A percentile compares a stretch with the other conserved stretches of the same genome.
These are phyloP conservation scores for Mycena epipterygia DNA, from an alignment of 768 basidiomycete genomes.

Conservation along the genomic window DNA sequence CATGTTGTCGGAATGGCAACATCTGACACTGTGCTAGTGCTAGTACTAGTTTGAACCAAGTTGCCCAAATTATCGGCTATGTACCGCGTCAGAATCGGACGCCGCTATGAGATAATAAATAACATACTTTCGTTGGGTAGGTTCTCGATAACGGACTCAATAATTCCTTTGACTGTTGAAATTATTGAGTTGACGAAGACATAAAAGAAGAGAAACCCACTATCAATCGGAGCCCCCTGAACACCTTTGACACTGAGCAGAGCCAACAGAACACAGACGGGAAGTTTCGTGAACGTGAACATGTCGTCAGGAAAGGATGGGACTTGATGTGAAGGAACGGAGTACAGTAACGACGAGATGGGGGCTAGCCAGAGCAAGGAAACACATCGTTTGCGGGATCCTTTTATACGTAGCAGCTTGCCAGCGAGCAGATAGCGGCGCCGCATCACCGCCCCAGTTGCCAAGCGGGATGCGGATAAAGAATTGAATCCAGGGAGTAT, in stretches of 20 bases:
- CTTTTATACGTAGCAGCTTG: slow-evolving; percentile 20
- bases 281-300: slow-evolving; percentile 32
- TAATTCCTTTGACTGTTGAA: not conserved
- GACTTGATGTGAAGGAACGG: slow-evolving; percentile 19
- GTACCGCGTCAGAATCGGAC: not conserved
- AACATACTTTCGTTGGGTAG: slow-evolving; percentile 15
- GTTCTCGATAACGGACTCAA: slow-evolving; percentile 22
- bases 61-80: no score
- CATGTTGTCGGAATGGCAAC: not conserved
- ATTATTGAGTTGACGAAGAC: not conserved
- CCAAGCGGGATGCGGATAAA: slow-evolving; percentile 2
- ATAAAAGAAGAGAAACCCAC: not conserved
- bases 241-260: slow-evolving; percentile 16
- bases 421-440: no score
- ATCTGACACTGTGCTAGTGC: not conserved
- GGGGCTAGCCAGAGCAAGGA: slow-evolving; percentile 39
- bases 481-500: not conserved
- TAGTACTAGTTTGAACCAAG: not conserved
- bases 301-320: slow-evolving; percentile 21
- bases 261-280: slow-evolving; percentile 24
- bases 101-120: not conserved
- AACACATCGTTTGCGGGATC: not conserved
- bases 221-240: slow-evolving; percentile 25
- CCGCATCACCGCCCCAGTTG: slow-evolving; percentile 1
- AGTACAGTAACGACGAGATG: slow-evolving; percentile 20